A percentile compares a stretch with the other conserved stretches of the same genome.
Conservation (phyloP, 495 filamentous ascomycete genomes). For the Tetracladium setigerum region DNA sequence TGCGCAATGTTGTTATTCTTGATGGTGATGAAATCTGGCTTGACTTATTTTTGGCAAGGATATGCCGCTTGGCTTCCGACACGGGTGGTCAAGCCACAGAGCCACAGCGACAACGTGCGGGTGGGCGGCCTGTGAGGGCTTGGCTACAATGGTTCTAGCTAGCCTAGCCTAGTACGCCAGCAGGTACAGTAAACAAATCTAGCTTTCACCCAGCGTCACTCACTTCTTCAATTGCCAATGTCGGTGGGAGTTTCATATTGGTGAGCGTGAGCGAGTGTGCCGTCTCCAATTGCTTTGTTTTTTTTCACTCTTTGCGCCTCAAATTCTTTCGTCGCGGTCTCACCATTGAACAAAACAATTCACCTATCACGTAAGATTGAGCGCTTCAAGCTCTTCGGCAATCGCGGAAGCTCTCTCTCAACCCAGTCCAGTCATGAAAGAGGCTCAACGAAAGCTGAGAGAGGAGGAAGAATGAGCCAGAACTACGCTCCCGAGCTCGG, state of each 20-base stretch:
- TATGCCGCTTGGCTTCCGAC: neutral
- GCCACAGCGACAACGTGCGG: no score
- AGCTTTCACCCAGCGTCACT: no score
- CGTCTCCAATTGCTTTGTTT: neutral
- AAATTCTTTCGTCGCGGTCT: neutral
- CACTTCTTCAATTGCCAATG: no score
- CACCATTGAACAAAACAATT: neutral
- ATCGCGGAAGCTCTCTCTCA: neutral
- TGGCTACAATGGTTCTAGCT: no score
- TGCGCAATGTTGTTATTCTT: neutral
- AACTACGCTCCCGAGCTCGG: constrained; percentile 13
- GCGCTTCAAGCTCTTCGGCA: no score
- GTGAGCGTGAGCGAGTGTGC: no score
- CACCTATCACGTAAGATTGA: no score
- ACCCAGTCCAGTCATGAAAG: no score
- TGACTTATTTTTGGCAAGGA: neutral
- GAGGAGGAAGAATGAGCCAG: constrained; percentile 17
- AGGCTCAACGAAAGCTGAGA: neutral
- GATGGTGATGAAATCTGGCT: constrained; percentile 1
- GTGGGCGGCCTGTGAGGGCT: no score
- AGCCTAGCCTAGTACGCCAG: no score
- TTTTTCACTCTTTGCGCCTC: neutral
- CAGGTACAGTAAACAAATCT: neutral
- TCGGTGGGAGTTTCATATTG: no score
- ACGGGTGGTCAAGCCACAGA: no score